phyloP scores from a whole-genome alignment of 257 asterid species.

The Handroanthus guayacan region DNA sequence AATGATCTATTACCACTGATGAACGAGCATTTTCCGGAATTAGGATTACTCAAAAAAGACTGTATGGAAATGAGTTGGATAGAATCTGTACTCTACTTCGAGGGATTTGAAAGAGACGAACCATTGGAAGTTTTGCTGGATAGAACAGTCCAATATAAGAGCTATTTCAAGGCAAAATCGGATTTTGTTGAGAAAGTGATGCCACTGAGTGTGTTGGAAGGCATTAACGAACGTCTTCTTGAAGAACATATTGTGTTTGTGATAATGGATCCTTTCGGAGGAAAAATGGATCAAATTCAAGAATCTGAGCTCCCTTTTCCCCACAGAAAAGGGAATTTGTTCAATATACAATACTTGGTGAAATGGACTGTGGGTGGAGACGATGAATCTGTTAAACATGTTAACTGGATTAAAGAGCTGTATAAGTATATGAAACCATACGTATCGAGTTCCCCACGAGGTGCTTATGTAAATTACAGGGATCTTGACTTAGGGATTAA shows the following conservation, averaged over 20 bases:
- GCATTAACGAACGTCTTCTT: conserved; percentile 37
- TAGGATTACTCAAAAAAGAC: conserved; percentile 45
- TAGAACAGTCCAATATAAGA: conserved; percentile 36
- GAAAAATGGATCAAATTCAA: conserved; percentile 51
- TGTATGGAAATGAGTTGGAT: conserved; percentile 69
- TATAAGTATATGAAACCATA: conserved; percentile 52
- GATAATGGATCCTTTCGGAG: conserved; percentile 68
- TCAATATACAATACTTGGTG: conserved; percentile 59
- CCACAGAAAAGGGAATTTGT: conserved; percentile 57
- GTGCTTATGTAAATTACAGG: conserved; percentile 61
- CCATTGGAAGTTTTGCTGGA: conserved; percentile 40
- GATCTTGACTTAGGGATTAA: conserved; percentile 70
- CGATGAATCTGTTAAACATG: conserved; percentile 34
- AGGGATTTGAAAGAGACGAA: conserved; percentile 13
- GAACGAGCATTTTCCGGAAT: conserved; percentile 45
- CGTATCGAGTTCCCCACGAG: conserved; percentile 60
- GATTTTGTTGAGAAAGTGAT: conserved; percentile 54
- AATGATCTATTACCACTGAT: conserved; percentile 30
- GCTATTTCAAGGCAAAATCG: conserved; percentile 59
- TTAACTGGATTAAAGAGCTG: conserved; percentile 50
- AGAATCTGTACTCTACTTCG: conserved; percentile 44
- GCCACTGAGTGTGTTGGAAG: conserved; percentile 36
- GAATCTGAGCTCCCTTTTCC: conserved; percentile 61
- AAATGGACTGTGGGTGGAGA: conserved; percentile 46
- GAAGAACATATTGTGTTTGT: conserved; percentile 43